Conservation (phyloP, 331 rosid species). For the Cucumis variabilis region DNA sequence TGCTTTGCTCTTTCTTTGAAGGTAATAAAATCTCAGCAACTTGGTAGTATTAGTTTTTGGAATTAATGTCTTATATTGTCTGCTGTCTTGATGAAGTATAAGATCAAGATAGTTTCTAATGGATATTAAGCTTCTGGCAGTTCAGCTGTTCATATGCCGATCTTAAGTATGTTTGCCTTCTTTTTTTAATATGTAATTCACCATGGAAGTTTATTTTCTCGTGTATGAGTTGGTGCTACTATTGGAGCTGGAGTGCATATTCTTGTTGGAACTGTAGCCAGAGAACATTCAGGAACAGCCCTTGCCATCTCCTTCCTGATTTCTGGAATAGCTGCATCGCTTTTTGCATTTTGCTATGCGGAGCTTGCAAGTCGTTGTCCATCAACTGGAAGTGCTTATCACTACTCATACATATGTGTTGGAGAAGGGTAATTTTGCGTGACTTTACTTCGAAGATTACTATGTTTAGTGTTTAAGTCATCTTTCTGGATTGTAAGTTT, state of each 20-base stretch:
- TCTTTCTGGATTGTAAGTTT: neutral
- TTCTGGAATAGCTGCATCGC: slow-evolving; percentile 90
- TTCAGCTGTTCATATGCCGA: neutral
- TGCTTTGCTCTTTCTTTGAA: slow-evolving; percentile 8
- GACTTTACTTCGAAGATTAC: neutral
- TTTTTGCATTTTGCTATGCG: slow-evolving; percentile 94
- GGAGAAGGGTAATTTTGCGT: slow-evolving; percentile 79
- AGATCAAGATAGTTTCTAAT: neutral
- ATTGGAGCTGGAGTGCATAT: slow-evolving; percentile 96
- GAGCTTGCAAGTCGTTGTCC: slow-evolving; percentile 92
- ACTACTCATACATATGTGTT: slow-evolving; percentile 80
- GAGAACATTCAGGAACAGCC: slow-evolving; percentile 90
- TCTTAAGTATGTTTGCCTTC: neutral
- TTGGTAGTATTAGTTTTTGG: neutral
- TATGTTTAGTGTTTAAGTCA: neutral
- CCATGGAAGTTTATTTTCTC: neutral
- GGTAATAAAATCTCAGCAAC: slow-evolving; percentile 9
- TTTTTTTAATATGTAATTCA: neutral
- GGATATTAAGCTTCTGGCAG: neutral
- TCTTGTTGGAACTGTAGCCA: slow-evolving; percentile 91
- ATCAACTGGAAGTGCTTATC: slow-evolving; percentile 94
- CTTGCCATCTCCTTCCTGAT: slow-evolving; percentile 74
- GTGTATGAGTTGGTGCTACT: slow-evolving; percentile 86
- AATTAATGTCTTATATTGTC: neutral
- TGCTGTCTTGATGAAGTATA: neutral